phyloP scores from a whole-genome alignment of 2,329 filamentous ascomycete genomes.

The Colletotrichum liaoningense region DNA sequence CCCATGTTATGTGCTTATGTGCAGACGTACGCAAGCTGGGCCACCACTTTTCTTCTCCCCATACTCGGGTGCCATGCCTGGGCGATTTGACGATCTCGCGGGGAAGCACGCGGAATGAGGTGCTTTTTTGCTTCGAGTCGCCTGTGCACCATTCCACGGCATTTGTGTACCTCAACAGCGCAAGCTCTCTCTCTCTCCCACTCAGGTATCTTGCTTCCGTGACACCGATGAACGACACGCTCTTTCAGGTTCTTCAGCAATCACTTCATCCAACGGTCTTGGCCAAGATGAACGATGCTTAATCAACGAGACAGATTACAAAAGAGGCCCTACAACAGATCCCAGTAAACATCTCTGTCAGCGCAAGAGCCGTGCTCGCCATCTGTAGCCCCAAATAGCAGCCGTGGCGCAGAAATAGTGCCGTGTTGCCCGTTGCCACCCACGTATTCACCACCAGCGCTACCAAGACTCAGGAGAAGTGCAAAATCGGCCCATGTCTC shows the following conservation, averaged over 20 bases:
- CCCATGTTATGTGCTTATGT: not conserved
- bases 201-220: no score
- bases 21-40: not conserved
- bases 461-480: not conserved
- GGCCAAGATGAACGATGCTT: not conserved
- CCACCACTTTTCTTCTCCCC: not conserved
- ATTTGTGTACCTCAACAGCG: not conserved
- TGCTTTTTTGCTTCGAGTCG: not conserved
- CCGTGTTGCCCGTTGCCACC: not conserved
- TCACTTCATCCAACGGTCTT: not conserved
- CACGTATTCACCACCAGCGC: not conserved
- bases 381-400: not conserved
- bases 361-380: not conserved
- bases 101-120: constrained; percentile 2
- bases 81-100: constrained; percentile 8
- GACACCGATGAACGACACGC: no score
- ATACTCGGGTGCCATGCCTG: not conserved
- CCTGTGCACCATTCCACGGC: constrained; percentile 8
- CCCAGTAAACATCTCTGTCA: not conserved
- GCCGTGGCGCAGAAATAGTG: not conserved
- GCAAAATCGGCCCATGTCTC: not conserved
- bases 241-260: constrained; percentile 1
- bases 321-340: not conserved
- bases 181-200: not conserved
- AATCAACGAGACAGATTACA: not conserved